phyloP scores from a whole-genome alignment of 768 basidiomycete genomes.

The Candolleomyces eurysporus region DNA sequence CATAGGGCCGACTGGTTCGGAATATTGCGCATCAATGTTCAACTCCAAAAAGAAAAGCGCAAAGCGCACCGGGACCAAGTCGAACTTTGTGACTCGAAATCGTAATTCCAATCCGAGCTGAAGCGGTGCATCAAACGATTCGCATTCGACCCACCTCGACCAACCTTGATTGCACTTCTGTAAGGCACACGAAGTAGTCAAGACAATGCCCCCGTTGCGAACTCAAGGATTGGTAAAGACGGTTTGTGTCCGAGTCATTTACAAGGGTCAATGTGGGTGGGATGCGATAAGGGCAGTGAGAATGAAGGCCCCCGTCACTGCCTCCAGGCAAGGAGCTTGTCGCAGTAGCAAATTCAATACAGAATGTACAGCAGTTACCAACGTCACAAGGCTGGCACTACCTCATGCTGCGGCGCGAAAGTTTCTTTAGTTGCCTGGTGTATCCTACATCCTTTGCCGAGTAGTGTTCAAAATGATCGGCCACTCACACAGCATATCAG shows the following conservation, averaged over 20 bases:
- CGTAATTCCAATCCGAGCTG: not conserved
- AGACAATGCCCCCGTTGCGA: not conserved
- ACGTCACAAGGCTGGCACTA: not conserved
- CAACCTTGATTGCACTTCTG: too few relatives aligned
- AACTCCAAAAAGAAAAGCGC: not conserved
- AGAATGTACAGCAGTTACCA: not conserved
- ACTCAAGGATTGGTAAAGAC: not conserved
- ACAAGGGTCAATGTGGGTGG: not conserved
- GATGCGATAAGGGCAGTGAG: not conserved
- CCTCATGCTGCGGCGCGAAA: conserved; percentile 1
- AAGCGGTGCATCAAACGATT: conserved; percentile 8
- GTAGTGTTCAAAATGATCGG: not conserved
- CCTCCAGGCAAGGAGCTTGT: not conserved
- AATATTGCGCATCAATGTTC: not conserved
- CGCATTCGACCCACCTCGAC: not conserved
- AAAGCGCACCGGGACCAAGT: not conserved
- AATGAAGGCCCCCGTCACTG: not conserved
- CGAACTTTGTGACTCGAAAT: conserved; percentile 1
- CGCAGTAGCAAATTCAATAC: not conserved
- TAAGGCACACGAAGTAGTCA: not conserved
- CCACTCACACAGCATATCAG: not conserved
- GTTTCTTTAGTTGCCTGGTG: not conserved
- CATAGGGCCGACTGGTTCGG: conserved; percentile 10
- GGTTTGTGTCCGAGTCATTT: not conserved
- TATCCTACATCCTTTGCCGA: not conserved